Base-by-base conservation (phyloP, 2,329 filamentous ascomycete species). In the Zalaria obscura region DNA sequence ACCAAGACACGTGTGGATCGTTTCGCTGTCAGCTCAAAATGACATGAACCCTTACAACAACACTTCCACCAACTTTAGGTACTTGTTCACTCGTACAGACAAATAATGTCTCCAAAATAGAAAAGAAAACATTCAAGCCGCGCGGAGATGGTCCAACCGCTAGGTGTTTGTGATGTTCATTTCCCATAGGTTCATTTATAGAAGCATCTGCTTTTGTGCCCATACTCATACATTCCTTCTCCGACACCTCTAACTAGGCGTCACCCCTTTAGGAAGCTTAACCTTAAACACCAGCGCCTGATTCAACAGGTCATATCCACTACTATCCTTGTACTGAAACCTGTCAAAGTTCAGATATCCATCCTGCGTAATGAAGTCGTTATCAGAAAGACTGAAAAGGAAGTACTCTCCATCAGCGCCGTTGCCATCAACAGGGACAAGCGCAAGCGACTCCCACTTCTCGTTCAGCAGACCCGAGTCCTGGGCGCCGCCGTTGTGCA, bases 321-420 rank as follows among this genome's bases (percentile, higher is more conserved):
- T 73, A 4, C 53, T 60, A 51, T 83, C 78, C 2, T 62, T 57
- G 49, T 77, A 83, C 5, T 56, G 55, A 33, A 73, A 66, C 42
- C 65, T 60, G 4, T 78, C 78, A 45, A 64, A 67, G 48, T 82
- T 72, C 56, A 79, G 62, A 45, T 64, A 68, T 1, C 75, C 78
- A 55, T 84, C 66, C 56, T 84, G 78, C 0, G 80, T 84, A 43
- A 85, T 76, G 50, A 84, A 84, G 56, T 86, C 80, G 53, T 86
- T 83, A 51, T 85, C 81, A 43, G 73, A 80, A 38, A 83, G 60
- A 8, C 70, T 74, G 46, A 86, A 73, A 29, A 86, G 55, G 52
- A 76, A 83, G 57, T 75, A 84, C 59, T 83, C 74, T 26, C 73
- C 70, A 42, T 73, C 66, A 25, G 58, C 55, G 33, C 60, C 56